A percentile compares a stretch with the other conserved stretches of the same genome.
These are phyloP conservation scores for Lachancea cidri DNA, from an alignment of 805 yeast species.

Conservation along the genomic window DNA sequence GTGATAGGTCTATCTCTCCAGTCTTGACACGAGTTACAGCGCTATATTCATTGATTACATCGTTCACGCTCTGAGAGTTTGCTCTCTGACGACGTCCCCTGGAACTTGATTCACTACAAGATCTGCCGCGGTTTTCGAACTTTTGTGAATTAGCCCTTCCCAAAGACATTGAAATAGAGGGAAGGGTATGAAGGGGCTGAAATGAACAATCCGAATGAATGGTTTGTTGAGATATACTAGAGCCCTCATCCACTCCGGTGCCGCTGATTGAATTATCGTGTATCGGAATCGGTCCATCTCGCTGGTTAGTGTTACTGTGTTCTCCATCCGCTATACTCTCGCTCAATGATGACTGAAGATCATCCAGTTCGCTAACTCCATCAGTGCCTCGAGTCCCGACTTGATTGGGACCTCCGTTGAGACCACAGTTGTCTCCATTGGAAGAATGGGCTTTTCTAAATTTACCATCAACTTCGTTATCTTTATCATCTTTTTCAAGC, in stretches of 20 bases:
- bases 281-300: background rate
- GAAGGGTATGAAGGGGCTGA: background rate
- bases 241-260: background rate
- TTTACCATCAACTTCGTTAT: background rate
- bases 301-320: too few relatives aligned
- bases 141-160: background rate
- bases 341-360: background rate
- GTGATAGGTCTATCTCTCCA: slow-evolving; percentile 29
- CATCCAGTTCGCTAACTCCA: too few relatives aligned
- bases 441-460: background rate
- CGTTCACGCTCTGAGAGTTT: slow-evolving; percentile 35
- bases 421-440: background rate
- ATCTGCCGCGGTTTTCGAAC: background rate
- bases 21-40: slow-evolving; percentile 24
- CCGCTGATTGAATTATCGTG: background rate
- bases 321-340: slow-evolving; percentile 3
- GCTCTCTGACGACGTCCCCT: slow-evolving; percentile 7
- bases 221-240: background rate
- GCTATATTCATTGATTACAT: slow-evolving; percentile 41
- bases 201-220: too few relatives aligned
- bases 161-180: slow-evolving; percentile 1
- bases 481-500: slow-evolving; percentile 5
- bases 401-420: too few relatives aligned
- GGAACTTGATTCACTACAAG: background rate
- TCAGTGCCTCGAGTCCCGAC: too few relatives aligned